Percentiles rank a stretch among this genome's conserved stretches.
Conservation (phyloP, 192 early-diverging fungal species). For the Coemansia sp. region DNA sequence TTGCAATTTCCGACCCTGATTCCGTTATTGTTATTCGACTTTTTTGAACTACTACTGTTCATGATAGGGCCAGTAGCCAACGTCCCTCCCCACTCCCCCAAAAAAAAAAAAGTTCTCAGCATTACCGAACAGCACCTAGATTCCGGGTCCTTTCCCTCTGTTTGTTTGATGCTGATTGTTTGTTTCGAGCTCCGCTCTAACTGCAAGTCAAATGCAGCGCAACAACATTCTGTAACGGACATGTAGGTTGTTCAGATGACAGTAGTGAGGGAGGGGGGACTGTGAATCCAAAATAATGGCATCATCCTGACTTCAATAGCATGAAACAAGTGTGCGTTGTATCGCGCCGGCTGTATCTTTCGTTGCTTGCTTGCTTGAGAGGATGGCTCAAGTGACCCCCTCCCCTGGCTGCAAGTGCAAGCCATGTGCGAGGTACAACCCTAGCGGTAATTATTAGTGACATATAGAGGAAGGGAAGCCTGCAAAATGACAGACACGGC, state of each 20-base stretch:
- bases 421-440: too few species aligned
- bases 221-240: background rate
- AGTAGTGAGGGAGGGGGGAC: background rate
- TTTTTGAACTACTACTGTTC: too few species aligned
- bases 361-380: too few species aligned
- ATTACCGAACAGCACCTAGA: background rate
- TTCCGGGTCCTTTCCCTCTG: background rate
- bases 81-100: too few species aligned
- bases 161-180: background rate
- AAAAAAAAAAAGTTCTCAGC: slow-evolving; percentile 1
- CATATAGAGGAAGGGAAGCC: too few species aligned
- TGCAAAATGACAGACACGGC: too few species aligned
- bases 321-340: background rate
- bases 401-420: too few species aligned
- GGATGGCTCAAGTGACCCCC: background rate
- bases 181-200: slow-evolving; percentile 3
- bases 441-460: too few species aligned
- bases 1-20: too few species aligned
- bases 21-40: background rate
- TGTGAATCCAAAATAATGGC: slow-evolving; percentile 1
- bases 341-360: background rate
- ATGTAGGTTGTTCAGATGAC: background rate
- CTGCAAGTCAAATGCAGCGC: background rate
- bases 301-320: background rate
- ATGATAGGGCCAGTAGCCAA: too few species aligned